These are phyloP conservation scores for Talaromyces marneffei DNA, from an alignment of 2,329 filamentous ascomycete genomes.

Conservation along the genomic window DNA sequence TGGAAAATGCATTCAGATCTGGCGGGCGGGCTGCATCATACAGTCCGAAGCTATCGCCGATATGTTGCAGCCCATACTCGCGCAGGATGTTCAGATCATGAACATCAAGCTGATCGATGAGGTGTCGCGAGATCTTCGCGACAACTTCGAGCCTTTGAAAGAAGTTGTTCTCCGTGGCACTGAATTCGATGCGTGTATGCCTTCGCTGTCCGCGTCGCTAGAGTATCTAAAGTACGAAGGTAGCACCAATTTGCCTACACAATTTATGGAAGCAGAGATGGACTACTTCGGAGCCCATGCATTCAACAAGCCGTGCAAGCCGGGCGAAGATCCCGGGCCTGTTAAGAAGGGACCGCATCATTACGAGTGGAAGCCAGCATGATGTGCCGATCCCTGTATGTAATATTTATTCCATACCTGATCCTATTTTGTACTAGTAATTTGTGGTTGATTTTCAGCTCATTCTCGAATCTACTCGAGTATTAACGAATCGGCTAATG, in stretches of 20 bases:
- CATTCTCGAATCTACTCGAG: neutral
- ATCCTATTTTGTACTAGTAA: neutral
- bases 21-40: conserved; percentile 67
- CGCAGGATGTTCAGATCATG: conserved; percentile 23
- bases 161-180: conserved; percentile 50
- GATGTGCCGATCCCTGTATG: neutral
- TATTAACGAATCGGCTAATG: neutral
- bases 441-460: neutral
- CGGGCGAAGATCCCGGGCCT: conserved; percentile 48
- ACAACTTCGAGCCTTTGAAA: conserved; percentile 49
- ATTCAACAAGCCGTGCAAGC: conserved; percentile 50
- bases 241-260: conserved; percentile 56
- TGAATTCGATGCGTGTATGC: conserved; percentile 55
- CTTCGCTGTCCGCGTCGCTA: conserved; percentile 55
- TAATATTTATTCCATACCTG: neutral
- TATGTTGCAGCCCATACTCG: conserved; percentile 43
- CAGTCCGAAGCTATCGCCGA: conserved; percentile 60
- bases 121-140: conserved; percentile 51
- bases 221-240: conserved; percentile 63
- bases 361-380: conserved; percentile 55
- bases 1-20: conserved; percentile 48
- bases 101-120: conserved; percentile 39
- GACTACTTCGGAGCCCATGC: conserved; percentile 66
- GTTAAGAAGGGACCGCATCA: conserved; percentile 55
- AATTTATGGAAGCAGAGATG: conserved; percentile 65